Evolutionary conservation across 2,329 filamentous ascomycete species (phyloP).

Genomic region (Purpureocillium lavendulum): DNA sequence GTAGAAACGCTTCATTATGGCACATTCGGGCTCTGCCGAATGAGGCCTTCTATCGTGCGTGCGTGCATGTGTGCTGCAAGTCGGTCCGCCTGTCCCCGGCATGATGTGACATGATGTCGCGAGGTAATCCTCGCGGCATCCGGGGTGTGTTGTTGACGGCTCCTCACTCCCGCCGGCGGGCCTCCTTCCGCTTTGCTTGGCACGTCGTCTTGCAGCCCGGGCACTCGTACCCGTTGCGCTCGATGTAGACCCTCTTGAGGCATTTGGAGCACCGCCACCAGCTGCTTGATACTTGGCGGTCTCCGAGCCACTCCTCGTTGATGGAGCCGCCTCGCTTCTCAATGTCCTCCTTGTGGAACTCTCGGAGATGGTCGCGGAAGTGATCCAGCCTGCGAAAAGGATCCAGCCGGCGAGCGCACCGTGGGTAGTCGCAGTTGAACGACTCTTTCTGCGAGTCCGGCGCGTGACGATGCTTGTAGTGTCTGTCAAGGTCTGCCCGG

Average conservation of each 20-base stretch:
- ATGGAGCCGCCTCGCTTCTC: constrained; percentile 32
- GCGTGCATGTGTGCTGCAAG: neutral
- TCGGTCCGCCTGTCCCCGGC: neutral
- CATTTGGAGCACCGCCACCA: constrained; percentile 51
- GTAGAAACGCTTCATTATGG: too few species aligned
- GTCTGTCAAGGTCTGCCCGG: constrained; percentile 45
- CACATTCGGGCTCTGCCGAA: too few species aligned
- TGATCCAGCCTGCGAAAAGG: constrained; percentile 49
- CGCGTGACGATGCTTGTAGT: constrained; percentile 40
- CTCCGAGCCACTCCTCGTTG: constrained; percentile 28
- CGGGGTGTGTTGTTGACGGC: too few species aligned
- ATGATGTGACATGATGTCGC: too few species aligned
- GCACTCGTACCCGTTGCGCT: constrained; percentile 34
- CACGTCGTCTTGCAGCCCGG: constrained; percentile 35
- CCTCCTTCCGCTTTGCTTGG: constrained; percentile 33
- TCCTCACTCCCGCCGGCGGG: constrained; percentile 15
- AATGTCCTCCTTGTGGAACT: constrained; percentile 47
- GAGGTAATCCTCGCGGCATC: too few species aligned
- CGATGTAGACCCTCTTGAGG: constrained; percentile 34
- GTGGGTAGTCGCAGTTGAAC: constrained; percentile 43
- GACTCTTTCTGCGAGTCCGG: constrained; percentile 29
- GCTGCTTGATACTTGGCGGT: constrained; percentile 25
- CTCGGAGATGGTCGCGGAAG: constrained; percentile 47
- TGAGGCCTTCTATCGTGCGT: neutral
- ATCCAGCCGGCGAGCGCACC: constrained; percentile 33